Evolutionary conservation across 1,284 basidiomycete genomes (phyloP).

Genomic region (Mycosarcoma mackinlayi): DNA sequence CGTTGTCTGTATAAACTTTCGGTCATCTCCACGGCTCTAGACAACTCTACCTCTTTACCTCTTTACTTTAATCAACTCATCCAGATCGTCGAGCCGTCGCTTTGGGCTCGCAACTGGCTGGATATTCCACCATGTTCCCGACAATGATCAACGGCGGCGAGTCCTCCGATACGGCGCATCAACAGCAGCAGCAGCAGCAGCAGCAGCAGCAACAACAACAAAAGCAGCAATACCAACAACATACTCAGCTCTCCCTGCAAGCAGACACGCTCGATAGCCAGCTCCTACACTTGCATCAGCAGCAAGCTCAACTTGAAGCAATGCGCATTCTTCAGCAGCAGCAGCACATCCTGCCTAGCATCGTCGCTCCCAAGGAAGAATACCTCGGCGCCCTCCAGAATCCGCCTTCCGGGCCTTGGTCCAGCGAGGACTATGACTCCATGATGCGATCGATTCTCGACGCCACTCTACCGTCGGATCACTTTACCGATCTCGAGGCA

Average conservation of each 20-base stretch:
- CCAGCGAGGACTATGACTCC: conserved; percentile 48
- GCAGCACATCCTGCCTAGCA: conserved; percentile 30
- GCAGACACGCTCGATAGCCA: conserved; percentile 19
- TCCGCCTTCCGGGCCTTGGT: conserved; percentile 39
- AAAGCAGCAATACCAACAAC: conserved; percentile 11
- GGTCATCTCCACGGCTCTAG: too few relatives aligned
- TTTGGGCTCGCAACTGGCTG: not conserved
- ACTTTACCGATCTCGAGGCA: conserved; percentile 39
- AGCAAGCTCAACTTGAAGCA: conserved; percentile 29
- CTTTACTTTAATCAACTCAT: too few relatives aligned
- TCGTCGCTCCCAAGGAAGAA: conserved; percentile 28
- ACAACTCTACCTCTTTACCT: too few relatives aligned
- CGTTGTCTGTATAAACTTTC: too few relatives aligned
- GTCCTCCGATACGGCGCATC: conserved; percentile 19
- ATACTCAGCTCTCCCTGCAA: conserved; percentile 9
- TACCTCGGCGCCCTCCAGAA: conserved; percentile 18
- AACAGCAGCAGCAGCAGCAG: conserved; percentile 21
- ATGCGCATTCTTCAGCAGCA: conserved; percentile 31
- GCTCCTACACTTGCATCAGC: conserved; percentile 26
- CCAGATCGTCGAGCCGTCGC: too few relatives aligned
- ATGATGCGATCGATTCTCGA: conserved; percentile 51
- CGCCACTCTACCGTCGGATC: conserved; percentile 27
- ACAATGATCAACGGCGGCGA: conserved; percentile 7
- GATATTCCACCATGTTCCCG: conserved; percentile 8
- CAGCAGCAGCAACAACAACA: conserved; percentile 24